Evolutionary conservation across 2,329 filamentous ascomycete genomes (phyloP).

Genomic region (Calonectria crousiana): DNA sequence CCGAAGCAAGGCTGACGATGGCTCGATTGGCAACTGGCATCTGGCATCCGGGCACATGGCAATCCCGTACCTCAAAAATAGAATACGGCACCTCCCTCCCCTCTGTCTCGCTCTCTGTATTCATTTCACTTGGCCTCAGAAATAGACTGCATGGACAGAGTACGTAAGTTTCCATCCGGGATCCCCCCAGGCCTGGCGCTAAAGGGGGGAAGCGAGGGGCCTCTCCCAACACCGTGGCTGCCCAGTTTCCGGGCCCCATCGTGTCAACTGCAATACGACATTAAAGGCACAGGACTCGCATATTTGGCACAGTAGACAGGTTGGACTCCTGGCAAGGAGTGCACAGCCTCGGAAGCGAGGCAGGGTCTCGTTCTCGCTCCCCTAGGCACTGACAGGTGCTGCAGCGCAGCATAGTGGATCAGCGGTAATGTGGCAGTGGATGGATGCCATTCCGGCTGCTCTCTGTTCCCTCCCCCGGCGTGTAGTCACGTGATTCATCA

Average conservation of each 20-base stretch:
- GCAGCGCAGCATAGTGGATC: not conserved
- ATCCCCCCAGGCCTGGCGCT: conserved; percentile 9
- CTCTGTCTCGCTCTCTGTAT: not conserved
- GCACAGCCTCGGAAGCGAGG: conserved; percentile 15
- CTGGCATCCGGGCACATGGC: not conserved
- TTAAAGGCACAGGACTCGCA: conserved; percentile 6
- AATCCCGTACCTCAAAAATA: not conserved
- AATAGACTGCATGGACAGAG: not conserved
- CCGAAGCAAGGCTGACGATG: not conserved
- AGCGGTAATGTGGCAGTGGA: not conserved
- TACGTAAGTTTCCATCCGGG: conserved; percentile 6
- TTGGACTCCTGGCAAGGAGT: conserved; percentile 1
- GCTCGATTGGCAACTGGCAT: not conserved
- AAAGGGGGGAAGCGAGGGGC: conserved; percentile 13
- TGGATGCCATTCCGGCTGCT: not conserved
- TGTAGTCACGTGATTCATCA: conserved; percentile 45
- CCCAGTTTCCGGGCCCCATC: conserved; percentile 15
- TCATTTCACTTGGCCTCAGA: conserved; percentile 9
- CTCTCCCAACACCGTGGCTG: not conserved
- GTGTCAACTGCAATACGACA: conserved; percentile 12
- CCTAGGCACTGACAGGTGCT: not conserved
- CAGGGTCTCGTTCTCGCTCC: not conserved
- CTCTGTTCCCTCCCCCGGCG: not conserved
- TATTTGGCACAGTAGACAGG: not conserved
- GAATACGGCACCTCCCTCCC: not conserved